phyloP scores from a whole-genome alignment of 2,329 filamentous ascomycete species.

The Bipolaris victoriae region DNA sequence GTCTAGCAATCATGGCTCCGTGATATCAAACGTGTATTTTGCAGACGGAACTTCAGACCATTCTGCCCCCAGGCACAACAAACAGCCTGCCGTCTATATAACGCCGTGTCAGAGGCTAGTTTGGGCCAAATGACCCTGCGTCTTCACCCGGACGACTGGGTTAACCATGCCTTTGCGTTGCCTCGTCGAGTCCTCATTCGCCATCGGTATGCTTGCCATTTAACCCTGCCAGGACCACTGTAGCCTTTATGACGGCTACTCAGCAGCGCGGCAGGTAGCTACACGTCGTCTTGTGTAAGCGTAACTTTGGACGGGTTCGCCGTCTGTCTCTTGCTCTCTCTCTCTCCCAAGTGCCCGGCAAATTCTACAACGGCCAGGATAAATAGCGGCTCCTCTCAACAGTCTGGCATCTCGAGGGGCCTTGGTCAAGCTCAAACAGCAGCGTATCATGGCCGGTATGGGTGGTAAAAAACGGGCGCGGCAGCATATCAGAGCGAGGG shows the following conservation, averaged over 20 bases:
- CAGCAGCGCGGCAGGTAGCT: slow-evolving; percentile 1
- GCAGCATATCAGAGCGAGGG: slow-evolving; percentile 9
- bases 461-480: slow-evolving; percentile 9
- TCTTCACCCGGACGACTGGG: slow-evolving; percentile 32
- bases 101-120: slow-evolving; percentile 30
- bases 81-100: slow-evolving; percentile 29
- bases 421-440: neutral
- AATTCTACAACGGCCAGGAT: slow-evolving; percentile 4
- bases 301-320: neutral
- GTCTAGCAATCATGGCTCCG: slow-evolving; percentile 27
- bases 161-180: slow-evolving; percentile 6
- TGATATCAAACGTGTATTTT: slow-evolving; percentile 11
- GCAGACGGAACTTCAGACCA: slow-evolving; percentile 21
- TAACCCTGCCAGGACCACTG: slow-evolving; percentile 26
- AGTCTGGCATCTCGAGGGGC: neutral
- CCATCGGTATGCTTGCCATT: slow-evolving; percentile 25
- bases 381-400: slow-evolving; percentile 17
- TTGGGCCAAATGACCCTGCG: slow-evolving; percentile 24
- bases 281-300: neutral
- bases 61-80: slow-evolving; percentile 20
- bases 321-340: neutral
- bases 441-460: slow-evolving; percentile 6
- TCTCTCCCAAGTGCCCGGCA: neutral
- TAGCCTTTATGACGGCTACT: slow-evolving; percentile 7
- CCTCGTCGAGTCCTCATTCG: slow-evolving; percentile 24